Conservation (phyloP, 495 filamentous ascomycete species). For the Penicillium crystallinum region DNA sequence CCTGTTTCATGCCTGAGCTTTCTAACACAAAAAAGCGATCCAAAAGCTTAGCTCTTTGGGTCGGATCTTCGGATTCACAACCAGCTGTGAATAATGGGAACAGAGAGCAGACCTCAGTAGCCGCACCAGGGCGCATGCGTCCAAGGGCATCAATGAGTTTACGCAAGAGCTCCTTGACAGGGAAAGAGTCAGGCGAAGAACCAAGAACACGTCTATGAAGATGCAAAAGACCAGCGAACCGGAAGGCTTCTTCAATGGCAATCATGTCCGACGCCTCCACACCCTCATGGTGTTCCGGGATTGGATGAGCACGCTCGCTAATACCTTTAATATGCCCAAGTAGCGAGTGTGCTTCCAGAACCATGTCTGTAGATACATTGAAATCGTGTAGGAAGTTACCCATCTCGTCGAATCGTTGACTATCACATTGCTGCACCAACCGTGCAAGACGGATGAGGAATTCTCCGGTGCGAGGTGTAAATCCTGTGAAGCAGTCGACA, state of each 20-base stretch:
- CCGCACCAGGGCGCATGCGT: slow-evolving; percentile 60
- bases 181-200: slow-evolving; percentile 45
- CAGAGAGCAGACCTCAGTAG: slow-evolving; percentile 69
- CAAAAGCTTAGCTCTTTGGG: slow-evolving; percentile 56
- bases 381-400: slow-evolving; percentile 51
- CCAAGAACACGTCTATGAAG: slow-evolving; percentile 69
- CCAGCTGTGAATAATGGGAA: slow-evolving; percentile 86
- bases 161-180: slow-evolving; percentile 60
- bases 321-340: slow-evolving; percentile 44
- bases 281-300: slow-evolving; percentile 32
- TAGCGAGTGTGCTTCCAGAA: slow-evolving; percentile 51
- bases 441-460: slow-evolving; percentile 71
- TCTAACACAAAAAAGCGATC: slow-evolving; percentile 66
- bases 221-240: slow-evolving; percentile 74
- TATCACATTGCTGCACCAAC: slow-evolving; percentile 66
- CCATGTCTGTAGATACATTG: slow-evolving; percentile 51
- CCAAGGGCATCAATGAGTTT: slow-evolving; percentile 57
- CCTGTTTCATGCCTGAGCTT: slow-evolving; percentile 72
- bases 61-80: slow-evolving; percentile 58
- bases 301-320: slow-evolving; percentile 27
- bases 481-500: slow-evolving; percentile 79
- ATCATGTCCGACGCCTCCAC: slow-evolving; percentile 53
- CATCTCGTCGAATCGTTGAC: slow-evolving; percentile 55
- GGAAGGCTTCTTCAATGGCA: slow-evolving; percentile 76
- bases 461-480: slow-evolving; percentile 62